Evolutionary conservation across 2,329 filamentous ascomycete genomes (phyloP).

Genomic region (Sordariomycetes sp.): DNA sequence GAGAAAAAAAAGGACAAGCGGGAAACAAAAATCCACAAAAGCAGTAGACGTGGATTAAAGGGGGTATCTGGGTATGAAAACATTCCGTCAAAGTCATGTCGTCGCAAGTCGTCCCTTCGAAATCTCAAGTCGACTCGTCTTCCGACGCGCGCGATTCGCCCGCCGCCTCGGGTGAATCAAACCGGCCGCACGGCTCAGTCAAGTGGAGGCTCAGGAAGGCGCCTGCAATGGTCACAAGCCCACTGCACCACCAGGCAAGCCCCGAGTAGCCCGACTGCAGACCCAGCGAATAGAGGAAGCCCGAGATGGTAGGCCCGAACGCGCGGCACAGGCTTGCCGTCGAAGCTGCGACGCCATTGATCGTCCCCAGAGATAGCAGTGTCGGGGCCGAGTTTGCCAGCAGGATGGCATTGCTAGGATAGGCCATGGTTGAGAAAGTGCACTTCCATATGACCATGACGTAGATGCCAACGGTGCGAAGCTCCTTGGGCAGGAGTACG

Average conservation of each 20-base stretch:
- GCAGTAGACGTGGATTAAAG: constrained; percentile 7
- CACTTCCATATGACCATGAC: constrained; percentile 81
- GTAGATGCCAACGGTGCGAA: constrained; percentile 68
- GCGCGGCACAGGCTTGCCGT: constrained; percentile 82
- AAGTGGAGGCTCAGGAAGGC: constrained; percentile 68
- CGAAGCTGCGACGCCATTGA: constrained; percentile 88
- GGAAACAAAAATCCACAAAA: constrained; percentile 6
- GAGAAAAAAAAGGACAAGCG: background rate
- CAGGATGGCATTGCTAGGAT: constrained; percentile 82
- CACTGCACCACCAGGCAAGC: constrained; percentile 88
- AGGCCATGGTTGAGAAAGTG: constrained; percentile 81
- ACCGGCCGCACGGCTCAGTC: constrained; percentile 44
- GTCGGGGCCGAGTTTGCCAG: constrained; percentile 81
- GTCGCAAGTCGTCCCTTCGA: background rate
- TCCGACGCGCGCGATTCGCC: background rate
- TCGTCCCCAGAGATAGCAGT: constrained; percentile 73
- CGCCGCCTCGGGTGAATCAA: constrained; percentile 3
- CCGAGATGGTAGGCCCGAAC: constrained; percentile 80
- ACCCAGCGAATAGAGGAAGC: constrained; percentile 72
- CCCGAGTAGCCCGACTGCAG: constrained; percentile 74
- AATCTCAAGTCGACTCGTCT: background rate
- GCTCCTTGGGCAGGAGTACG: constrained; percentile 62
- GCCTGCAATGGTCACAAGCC: constrained; percentile 63
- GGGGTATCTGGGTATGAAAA: constrained; percentile 4
- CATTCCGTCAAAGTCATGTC: background rate